These are phyloP conservation scores for Vaccinium myrtillus DNA, from an alignment of 148 eudicot species.

Conservation along the genomic window DNA sequence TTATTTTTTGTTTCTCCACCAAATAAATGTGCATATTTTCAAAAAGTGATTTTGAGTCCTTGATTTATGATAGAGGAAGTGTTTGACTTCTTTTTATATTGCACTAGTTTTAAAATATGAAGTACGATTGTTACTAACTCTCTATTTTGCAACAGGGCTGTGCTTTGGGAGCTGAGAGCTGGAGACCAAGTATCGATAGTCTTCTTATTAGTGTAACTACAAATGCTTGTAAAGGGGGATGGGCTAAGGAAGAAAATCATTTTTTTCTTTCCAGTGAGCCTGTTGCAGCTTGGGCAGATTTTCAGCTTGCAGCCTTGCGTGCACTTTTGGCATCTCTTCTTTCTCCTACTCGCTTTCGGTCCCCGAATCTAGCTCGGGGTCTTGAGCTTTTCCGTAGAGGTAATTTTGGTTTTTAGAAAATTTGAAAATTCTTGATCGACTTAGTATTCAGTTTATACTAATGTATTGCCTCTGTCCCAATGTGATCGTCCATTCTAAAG, in stretches of 20 bases:
- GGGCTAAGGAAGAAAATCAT: conserved; percentile 33
- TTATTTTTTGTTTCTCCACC: background rate
- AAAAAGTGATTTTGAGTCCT: background rate
- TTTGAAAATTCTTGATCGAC: background rate
- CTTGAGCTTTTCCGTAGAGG: conserved; percentile 82
- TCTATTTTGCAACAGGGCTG: conserved; percentile 55
- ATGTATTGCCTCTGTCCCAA: background rate
- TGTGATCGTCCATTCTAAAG: background rate
- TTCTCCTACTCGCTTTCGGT: conserved; percentile 66
- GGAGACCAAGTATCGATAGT: conserved; percentile 63
- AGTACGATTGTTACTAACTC: background rate
- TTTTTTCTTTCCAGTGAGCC: conserved; percentile 21
- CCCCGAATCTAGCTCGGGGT: conserved; percentile 64
- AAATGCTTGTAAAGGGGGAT: conserved; percentile 60
- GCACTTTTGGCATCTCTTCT: conserved; percentile 87
- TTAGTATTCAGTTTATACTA: background rate
- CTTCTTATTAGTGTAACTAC: conserved; percentile 57
- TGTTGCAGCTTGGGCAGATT: conserved; percentile 49
- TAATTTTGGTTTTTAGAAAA: conserved; percentile 21
- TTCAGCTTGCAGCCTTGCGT: conserved; percentile 74
- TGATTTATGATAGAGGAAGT: background rate
- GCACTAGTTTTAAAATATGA: background rate
- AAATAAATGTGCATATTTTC: background rate
- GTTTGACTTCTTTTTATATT: background rate
- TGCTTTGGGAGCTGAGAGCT: conserved; percentile 62